Conservation (phyloP, 2,329 filamentous ascomycete species). For the Proliferodiscus dingleyae region DNA sequence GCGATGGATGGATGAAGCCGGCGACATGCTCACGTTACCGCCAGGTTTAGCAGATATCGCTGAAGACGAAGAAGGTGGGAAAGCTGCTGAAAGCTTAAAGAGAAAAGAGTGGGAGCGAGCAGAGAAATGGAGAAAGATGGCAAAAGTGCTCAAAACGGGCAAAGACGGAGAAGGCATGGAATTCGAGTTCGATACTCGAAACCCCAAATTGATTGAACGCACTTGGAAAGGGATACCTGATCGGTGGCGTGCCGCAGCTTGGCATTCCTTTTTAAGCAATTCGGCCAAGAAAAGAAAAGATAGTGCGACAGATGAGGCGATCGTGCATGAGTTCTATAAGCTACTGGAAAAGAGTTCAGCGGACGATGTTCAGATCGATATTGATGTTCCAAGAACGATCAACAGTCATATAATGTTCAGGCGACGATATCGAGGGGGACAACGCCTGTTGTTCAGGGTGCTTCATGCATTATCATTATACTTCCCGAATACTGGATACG, state of each 20-base stretch:
- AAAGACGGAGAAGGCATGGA: slow-evolving; percentile 53
- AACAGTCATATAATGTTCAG: slow-evolving; percentile 97
- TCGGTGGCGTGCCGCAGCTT: slow-evolving; percentile 86
- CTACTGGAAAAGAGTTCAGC: slow-evolving; percentile 71
- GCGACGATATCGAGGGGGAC: slow-evolving; percentile 82
- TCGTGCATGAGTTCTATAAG: slow-evolving; percentile 67
- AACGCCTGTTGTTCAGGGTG: slow-evolving; percentile 86
- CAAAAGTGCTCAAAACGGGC: slow-evolving; percentile 49
- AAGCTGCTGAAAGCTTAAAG: slow-evolving; percentile 51
- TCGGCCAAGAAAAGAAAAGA: slow-evolving; percentile 64
- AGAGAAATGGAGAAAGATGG: slow-evolving; percentile 66
- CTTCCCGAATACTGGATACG: slow-evolving; percentile 87
- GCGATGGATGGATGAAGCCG: slow-evolving; percentile 58
- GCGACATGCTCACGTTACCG: slow-evolving; percentile 60
- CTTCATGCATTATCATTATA: slow-evolving; percentile 89
- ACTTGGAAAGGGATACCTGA: slow-evolving; percentile 99
- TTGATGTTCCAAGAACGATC: slow-evolving; percentile 93
- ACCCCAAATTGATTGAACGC: slow-evolving; percentile 80
- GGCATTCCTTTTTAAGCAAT: slow-evolving; percentile 84
- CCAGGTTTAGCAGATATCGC: slow-evolving; percentile 51
- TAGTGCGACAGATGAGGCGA: slow-evolving; percentile 62
- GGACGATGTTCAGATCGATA: slow-evolving; percentile 94
- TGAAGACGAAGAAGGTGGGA: slow-evolving; percentile 51
- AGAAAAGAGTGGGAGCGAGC: slow-evolving; percentile 58
- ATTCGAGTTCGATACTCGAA: slow-evolving; percentile 75